Evolutionary conservation across 495 filamentous ascomycete species (phyloP), one percentile per base, ranked within the genome.

Genomic region (Mytilinidion resinicola): DNA sequence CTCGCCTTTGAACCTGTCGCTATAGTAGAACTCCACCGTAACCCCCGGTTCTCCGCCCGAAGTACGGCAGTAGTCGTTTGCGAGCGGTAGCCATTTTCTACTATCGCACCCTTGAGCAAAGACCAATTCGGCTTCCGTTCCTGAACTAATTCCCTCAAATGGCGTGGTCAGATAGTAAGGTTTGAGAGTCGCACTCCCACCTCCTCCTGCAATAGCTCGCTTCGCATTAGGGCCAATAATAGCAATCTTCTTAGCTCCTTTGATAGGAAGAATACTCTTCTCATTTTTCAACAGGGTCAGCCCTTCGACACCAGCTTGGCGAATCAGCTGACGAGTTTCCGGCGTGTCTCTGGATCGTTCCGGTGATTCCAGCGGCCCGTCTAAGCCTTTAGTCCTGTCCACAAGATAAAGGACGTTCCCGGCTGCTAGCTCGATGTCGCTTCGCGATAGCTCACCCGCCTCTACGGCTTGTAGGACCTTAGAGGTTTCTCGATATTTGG

Each of bases 191-290:
- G 90, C 88, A 60, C 86, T 91, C 9, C 90, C 89, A 56, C 90
- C 90, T 41, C 90, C 89, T 51, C 86, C 85, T 51, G 86, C 86
- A 37, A 88, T 85, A 0, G 89, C 86, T 49, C 85, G 73, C 61
- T 88, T 88, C 36, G 87, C 80, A 67, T 91, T 92, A 12, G 88
- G 88, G 6, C 88, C 88, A 56, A 96, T 93, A 34, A 93, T 78
- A 8, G 88, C 83, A 46, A 92, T 76, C 67, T 51, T 77, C 75
- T 76, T 78, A 19, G 60, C 61, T 55, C 60, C 55, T n/a, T 35
- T 60, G 37, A 70, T 56, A 11, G 71, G 63, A 5, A 67, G 55
- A 14, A 69, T 59, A 21, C 63, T 57, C 14, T 59, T 62, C 30
- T 69, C 63, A 49, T 73, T 73, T 58, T 72, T 73, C 25, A 72